Percentiles rank a stretch among this genome's conserved stretches.
These are phyloP conservation scores for Kodamaea nitidulidarum DNA, from an alignment of 805 yeast genomes.

Conservation along the genomic window DNA sequence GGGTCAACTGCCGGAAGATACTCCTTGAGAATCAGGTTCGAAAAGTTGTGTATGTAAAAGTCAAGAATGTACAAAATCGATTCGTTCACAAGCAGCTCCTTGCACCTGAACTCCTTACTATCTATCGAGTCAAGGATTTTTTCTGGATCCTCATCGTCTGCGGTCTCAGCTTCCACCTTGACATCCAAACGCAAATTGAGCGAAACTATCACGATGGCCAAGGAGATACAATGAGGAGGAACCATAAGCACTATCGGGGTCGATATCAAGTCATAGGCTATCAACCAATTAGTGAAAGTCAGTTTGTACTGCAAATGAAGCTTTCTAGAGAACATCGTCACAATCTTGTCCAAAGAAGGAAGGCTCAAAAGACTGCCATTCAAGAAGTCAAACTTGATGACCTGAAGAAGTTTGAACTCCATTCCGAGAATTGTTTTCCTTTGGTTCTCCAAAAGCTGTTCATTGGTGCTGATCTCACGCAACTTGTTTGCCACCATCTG, in stretches of 20 bases:
- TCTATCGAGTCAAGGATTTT: conserved; percentile 30
- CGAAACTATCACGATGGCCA: conserved; percentile 63
- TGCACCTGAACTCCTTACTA: conserved; percentile 36
- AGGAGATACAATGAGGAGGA: conserved; percentile 74
- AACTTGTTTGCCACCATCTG: conserved; percentile 45
- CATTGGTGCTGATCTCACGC: conserved; percentile 22
- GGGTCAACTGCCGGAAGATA: conserved; percentile 35
- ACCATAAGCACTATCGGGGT: conserved; percentile 64
- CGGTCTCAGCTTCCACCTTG: conserved; percentile 7
- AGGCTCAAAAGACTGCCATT: conserved; percentile 37
- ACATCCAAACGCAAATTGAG: conserved; percentile 40
- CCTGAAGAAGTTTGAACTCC: conserved; percentile 72
- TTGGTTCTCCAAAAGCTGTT: conserved; percentile 44
- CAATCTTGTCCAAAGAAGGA: conserved; percentile 53
- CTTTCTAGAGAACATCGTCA: conserved; percentile 57
- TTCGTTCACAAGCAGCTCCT: conserved; percentile 43
- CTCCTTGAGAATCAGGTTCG: conserved; percentile 46
- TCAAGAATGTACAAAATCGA: conserved; percentile 57
- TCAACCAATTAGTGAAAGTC: conserved; percentile 64
- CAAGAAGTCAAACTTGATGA: conserved; percentile 77
- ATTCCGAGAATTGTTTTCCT: conserved; percentile 52
- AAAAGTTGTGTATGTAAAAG: conserved; percentile 56
- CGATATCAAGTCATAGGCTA: conserved; percentile 67
- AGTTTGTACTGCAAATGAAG: conserved; percentile 43
- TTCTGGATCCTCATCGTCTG: conserved; percentile 12